A percentile compares a stretch with the other conserved stretches of the same genome.
phyloP scores from a whole-genome alignment of 768 basidiomycete genomes.

The Paxillus rubicundulus region DNA sequence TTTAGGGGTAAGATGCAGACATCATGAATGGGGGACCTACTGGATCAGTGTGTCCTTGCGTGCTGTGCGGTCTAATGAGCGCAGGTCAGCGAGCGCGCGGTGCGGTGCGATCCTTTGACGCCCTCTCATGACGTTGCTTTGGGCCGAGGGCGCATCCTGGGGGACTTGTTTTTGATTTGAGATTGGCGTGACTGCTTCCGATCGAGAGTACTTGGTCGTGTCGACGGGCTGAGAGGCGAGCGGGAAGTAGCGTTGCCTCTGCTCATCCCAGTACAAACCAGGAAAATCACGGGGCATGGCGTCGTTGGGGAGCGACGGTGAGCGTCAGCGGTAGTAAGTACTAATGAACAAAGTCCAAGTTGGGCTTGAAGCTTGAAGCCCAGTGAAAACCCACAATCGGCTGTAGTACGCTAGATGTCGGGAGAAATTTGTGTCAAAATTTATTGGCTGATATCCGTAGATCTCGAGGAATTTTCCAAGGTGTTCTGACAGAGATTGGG shows the following conservation, averaged over 20 bases:
- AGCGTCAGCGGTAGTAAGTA: no score
- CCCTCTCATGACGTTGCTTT: not conserved
- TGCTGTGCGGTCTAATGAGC: slow-evolving; percentile 12
- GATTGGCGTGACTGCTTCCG: not conserved
- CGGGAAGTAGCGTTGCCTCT: slow-evolving; percentile 56
- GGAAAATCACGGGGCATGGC: slow-evolving; percentile 51
- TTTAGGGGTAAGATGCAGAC: not conserved
- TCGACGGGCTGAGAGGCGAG: slow-evolving; percentile 33
- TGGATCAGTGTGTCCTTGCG: slow-evolving; percentile 27
- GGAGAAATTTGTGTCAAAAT: no score
- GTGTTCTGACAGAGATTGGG: no score
- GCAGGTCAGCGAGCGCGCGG: slow-evolving; percentile 13
- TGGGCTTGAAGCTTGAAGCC: no score
- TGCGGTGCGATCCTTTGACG: not conserved
- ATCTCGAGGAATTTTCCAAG: no score
- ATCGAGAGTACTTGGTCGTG: not conserved
- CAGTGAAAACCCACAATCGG: no score
- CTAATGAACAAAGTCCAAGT: no score
- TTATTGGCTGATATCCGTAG: no score
- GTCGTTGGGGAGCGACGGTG: no score
- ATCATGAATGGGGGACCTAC: slow-evolving; percentile 12
- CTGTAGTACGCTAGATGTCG: no score
- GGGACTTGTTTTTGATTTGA: slow-evolving; percentile 3
- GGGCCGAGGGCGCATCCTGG: no score
- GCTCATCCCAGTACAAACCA: slow-evolving; percentile 55